Conservation (phyloP, 306 rosid species). For the Myrica gale region DNA sequence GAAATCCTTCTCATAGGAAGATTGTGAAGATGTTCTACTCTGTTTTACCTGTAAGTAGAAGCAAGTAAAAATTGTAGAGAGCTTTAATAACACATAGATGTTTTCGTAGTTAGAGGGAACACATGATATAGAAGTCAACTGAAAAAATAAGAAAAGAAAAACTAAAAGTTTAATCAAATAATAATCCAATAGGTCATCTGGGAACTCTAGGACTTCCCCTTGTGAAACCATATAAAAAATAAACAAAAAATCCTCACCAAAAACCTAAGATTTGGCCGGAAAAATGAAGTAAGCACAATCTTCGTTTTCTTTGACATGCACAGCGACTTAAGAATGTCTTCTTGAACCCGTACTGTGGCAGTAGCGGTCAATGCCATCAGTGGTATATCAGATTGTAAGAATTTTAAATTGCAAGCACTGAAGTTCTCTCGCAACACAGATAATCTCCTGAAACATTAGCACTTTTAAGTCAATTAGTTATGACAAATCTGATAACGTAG, state of each 20-base stretch:
- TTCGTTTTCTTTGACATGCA: conserved; percentile 68
- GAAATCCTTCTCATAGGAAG: conserved; percentile 72
- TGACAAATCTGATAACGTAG: neutral
- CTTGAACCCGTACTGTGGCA: conserved; percentile 69
- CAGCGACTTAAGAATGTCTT: conserved; percentile 74
- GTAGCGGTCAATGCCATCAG: conserved; percentile 97
- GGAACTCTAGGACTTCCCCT: neutral
- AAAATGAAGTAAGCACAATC: conserved; percentile 79
- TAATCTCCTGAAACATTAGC: conserved; percentile 61
- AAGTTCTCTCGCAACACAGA: conserved; percentile 75
- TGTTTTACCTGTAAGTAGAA: conserved; percentile 60
- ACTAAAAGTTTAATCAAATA: neutral
- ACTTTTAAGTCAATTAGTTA: conserved; percentile 17
- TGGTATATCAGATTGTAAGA: conserved; percentile 67
- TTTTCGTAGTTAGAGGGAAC: neutral
- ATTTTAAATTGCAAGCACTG: conserved; percentile 55
- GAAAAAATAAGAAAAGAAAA: neutral
- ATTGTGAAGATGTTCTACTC: conserved; percentile 63
- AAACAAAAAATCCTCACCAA: conserved; percentile 49
- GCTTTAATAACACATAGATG: neutral
- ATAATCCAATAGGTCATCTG: neutral
- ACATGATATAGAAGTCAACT: neutral
- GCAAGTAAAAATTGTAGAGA: neutral
- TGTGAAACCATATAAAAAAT: neutral
- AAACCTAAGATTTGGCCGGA: conserved; percentile 72